Percentiles rank a stretch among this genome's conserved stretches.
phyloP scores from a whole-genome alignment of 345 rosid species.

The Raphanus sativus region DNA sequence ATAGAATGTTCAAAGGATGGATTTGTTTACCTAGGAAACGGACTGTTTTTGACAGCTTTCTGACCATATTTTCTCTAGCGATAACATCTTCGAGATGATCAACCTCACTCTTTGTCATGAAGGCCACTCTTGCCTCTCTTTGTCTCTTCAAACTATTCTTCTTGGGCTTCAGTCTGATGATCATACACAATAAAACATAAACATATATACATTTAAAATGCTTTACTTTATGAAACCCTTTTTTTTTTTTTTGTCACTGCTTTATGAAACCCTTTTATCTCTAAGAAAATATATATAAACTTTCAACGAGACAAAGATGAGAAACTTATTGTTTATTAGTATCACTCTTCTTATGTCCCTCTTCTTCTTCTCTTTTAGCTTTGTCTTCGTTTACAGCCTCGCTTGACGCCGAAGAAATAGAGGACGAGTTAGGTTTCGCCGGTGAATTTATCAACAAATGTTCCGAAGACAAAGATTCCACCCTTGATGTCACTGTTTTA shows the following conservation, averaged over 20 bases:
- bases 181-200: background rate
- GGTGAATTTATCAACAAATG: conserved; percentile 48
- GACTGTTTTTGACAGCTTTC: background rate
- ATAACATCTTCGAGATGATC: conserved; percentile 1
- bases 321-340: conserved; percentile 50
- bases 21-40: background rate
- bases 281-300: too few relatives aligned
- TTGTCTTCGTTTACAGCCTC: conserved; percentile 59
- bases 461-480: conserved; percentile 46
- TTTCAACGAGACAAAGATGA: conserved; percentile 3
- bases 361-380: conserved; percentile 17
- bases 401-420: conserved; percentile 77
- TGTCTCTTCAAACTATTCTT: background rate
- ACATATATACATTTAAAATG: background rate
- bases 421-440: conserved; percentile 80
- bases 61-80: background rate
- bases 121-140: background rate
- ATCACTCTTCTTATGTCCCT: too few relatives aligned
- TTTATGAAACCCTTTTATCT: too few relatives aligned
- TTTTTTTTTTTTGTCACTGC: too few relatives aligned
- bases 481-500: conserved; percentile 39
- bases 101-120: background rate
- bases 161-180: background rate
- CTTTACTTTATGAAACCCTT: too few relatives aligned
- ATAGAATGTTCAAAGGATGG: too few relatives aligned